phyloP scores from a whole-genome alignment of 2,329 filamentous ascomycete genomes.

The Ceratocystis alfenasii region DNA sequence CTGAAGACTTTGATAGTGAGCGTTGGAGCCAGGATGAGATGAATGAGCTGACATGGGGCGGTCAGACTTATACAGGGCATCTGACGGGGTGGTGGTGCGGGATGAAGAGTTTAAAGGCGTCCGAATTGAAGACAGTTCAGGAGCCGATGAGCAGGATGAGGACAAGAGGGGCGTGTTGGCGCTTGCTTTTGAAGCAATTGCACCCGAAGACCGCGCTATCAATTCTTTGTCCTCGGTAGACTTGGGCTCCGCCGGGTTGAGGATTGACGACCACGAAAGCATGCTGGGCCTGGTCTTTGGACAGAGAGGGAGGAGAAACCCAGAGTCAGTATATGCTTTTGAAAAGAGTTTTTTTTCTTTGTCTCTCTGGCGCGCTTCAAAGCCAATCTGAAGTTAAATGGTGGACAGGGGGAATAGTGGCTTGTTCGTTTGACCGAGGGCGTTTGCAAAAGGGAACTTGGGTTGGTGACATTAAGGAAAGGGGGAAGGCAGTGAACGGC shows the following conservation, averaged over 20 bases:
- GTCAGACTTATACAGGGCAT: background rate
- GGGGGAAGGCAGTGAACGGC: background rate
- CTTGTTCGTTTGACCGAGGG: background rate
- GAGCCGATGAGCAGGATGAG: background rate
- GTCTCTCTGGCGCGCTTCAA: background rate
- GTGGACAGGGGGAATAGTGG: background rate
- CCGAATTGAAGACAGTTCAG: background rate
- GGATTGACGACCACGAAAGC: slow-evolving; percentile 53
- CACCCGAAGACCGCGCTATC: background rate
- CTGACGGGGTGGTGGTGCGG: background rate
- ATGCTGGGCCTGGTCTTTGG: slow-evolving; percentile 31
- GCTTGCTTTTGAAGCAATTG: background rate
- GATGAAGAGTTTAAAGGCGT: background rate
- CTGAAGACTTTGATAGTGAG: background rate
- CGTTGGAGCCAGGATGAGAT: background rate
- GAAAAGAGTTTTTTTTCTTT: background rate
- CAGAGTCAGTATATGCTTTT: background rate
- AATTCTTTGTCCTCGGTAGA: slow-evolving; percentile 26
- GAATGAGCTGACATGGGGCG: background rate
- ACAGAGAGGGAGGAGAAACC: background rate
- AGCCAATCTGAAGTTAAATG: background rate
- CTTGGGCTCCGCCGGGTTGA: slow-evolving; percentile 47
- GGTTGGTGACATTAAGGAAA: background rate
- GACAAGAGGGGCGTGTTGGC: background rate
- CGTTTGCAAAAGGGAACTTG: slow-evolving; percentile 5